phyloP scores from a whole-genome alignment of 352 stramenopile species.

The Elongisporangium anandrum region DNA sequence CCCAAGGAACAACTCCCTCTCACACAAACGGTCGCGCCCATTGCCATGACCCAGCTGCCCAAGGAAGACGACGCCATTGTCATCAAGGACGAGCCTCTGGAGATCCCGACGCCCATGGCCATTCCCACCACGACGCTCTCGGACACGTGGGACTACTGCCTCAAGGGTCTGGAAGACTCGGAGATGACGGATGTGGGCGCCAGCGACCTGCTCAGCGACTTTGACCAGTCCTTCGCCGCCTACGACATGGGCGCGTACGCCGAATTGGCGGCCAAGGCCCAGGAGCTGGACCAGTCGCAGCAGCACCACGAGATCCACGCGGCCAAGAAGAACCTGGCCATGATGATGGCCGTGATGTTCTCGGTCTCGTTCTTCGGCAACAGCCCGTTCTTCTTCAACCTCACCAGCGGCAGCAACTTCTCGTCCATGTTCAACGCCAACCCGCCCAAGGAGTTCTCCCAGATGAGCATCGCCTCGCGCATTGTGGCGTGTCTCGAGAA shows the following conservation, averaged over 20 bases:
- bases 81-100: slow-evolving; percentile 60
- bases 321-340: slow-evolving; percentile 86
- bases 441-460: slow-evolving; percentile 69
- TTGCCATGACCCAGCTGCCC: background rate
- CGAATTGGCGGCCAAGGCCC: slow-evolving; percentile 5
- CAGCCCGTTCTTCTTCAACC: slow-evolving; percentile 61
- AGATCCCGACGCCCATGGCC: slow-evolving; percentile 23
- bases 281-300: slow-evolving; percentile 29
- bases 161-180: slow-evolving; percentile 48
- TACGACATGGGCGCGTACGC: slow-evolving; percentile 8
- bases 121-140: slow-evolving; percentile 12
- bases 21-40: background rate
- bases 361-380: slow-evolving; percentile 83
- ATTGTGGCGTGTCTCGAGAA: slow-evolving; percentile 85
- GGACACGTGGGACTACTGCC: slow-evolving; percentile 51
- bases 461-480: slow-evolving; percentile 84
- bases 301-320: slow-evolving; percentile 73
- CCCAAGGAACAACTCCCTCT: slow-evolving; percentile 2
- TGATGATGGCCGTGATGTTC: slow-evolving; percentile 89
- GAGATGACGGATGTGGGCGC: slow-evolving; percentile 54
- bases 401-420: slow-evolving; percentile 72
- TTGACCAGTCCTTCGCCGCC: slow-evolving; percentile 59
- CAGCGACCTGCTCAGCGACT: slow-evolving; percentile 67
- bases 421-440: slow-evolving; percentile 79
- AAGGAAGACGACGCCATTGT: slow-evolving; percentile 22